A percentile compares a stretch with the other conserved stretches of the same genome.
Evolutionary conservation across 2,329 filamentous ascomycete genomes (phyloP).

Genomic region (Diplodia seriata): DNA sequence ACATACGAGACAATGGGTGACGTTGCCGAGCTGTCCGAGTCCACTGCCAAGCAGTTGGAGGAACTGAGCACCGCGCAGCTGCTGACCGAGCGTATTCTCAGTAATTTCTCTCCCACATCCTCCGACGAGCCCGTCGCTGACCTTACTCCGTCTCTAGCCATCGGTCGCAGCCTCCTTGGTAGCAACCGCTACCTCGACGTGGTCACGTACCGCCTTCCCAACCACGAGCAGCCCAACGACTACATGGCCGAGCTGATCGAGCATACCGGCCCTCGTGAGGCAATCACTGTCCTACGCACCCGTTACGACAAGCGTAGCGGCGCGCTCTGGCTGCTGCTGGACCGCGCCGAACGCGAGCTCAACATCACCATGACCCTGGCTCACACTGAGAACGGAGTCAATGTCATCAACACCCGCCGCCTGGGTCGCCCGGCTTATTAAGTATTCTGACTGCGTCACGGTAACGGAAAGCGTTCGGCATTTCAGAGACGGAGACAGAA

Average conservation of each 20-base stretch:
- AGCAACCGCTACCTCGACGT: constrained; percentile 21
- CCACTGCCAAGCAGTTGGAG: constrained; percentile 2
- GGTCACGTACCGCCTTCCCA: constrained; percentile 15
- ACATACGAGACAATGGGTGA: constrained; percentile 10
- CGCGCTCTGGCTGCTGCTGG: constrained; percentile 18
- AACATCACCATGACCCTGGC: constrained; percentile 12
- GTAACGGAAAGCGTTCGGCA: background rate
- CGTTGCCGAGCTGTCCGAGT: background rate
- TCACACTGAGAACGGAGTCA: background rate
- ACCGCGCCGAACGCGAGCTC: constrained; percentile 22
- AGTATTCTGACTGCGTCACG: background rate
- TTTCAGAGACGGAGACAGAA: background rate
- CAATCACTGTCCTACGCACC: background rate
- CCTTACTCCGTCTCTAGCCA: background rate
- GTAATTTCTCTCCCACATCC: background rate
- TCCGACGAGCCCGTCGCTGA: background rate
- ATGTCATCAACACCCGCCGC: constrained; percentile 5
- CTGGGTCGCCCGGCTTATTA: background rate
- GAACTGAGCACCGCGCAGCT: background rate
- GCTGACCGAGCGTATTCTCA: constrained; percentile 13
- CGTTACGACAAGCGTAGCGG: constrained; percentile 8
- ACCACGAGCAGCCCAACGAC: background rate
- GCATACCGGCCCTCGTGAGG: constrained; percentile 12
- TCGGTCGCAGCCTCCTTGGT: constrained; percentile 9
- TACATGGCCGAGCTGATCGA: constrained; percentile 24